phyloP scores from a whole-genome alignment of 257 asterid species.

The Forsythia viridissima region DNA sequence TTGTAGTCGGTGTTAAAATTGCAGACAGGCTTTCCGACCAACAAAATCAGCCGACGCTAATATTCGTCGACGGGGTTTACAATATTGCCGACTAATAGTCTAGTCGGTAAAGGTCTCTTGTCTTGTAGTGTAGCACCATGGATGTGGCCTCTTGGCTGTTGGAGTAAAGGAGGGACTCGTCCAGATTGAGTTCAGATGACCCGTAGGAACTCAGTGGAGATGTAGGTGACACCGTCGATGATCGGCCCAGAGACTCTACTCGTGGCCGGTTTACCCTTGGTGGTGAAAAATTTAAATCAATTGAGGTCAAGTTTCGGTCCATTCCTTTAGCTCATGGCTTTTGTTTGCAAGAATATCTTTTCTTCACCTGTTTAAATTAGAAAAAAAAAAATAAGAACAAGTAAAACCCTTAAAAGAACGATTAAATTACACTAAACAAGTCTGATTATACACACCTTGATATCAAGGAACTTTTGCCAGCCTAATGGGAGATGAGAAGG shows the following conservation, averaged over 20 bases:
- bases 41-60: too few species aligned
- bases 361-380: slow-evolving; percentile 13
- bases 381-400: neutral
- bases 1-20: too few species aligned
- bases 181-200: slow-evolving; percentile 46
- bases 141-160: too few species aligned
- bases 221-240: slow-evolving; percentile 21
- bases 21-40: too few species aligned
- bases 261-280: slow-evolving; percentile 17
- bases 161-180: slow-evolving; percentile 22
- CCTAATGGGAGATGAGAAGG: neutral
- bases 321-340: slow-evolving; percentile 28
- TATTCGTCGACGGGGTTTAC: too few species aligned
- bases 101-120: too few species aligned
- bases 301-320: slow-evolving; percentile 22
- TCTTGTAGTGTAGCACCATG: too few species aligned
- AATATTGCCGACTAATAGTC: too few species aligned
- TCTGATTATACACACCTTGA: slow-evolving; percentile 4
- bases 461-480: too few species aligned
- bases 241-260: slow-evolving; percentile 25
- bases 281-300: slow-evolving; percentile 35
- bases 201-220: slow-evolving; percentile 31
- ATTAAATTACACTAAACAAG: neutral
- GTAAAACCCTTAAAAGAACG: neutral
- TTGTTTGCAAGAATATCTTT: neutral